These are phyloP conservation scores for Neonectria magnoliae DNA, from an alignment of 2,329 filamentous ascomycete genomes.

Conservation along the genomic window DNA sequence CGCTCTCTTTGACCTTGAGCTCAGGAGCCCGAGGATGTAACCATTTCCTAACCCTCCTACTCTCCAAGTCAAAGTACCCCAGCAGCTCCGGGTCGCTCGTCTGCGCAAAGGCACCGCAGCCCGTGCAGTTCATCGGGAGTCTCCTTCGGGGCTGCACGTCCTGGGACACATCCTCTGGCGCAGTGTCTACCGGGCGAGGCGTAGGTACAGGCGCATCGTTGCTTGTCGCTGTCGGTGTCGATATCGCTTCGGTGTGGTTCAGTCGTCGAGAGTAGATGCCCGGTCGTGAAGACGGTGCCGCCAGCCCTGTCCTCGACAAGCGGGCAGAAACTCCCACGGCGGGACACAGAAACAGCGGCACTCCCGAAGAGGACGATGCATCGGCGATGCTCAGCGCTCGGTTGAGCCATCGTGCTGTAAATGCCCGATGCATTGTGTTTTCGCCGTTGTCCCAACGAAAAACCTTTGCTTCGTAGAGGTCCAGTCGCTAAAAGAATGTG, in stretches of 20 bases:
- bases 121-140: slow-evolving; percentile 68
- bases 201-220: slow-evolving; percentile 2
- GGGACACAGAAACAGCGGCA: slow-evolving; percentile 62
- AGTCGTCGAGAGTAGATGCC: slow-evolving; percentile 35
- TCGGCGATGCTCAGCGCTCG: slow-evolving; percentile 56
- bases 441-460: slow-evolving; percentile 18
- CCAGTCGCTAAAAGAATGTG: slow-evolving; percentile 24
- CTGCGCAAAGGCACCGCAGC: slow-evolving; percentile 73
- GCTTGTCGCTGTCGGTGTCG: slow-evolving; percentile 15
- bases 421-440: slow-evolving; percentile 55
- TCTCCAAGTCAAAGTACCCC: slow-evolving; percentile 65
- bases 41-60: slow-evolving; percentile 63
- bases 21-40: slow-evolving; percentile 39
- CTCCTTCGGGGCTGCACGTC: slow-evolving; percentile 26
- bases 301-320: slow-evolving; percentile 21
- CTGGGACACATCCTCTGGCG: not conserved
- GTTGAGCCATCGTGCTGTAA: slow-evolving; percentile 55
- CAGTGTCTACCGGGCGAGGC: not conserved
- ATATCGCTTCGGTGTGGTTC: slow-evolving; percentile 42
- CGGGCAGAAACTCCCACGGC: slow-evolving; percentile 46
- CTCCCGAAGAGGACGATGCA: slow-evolving; percentile 46
- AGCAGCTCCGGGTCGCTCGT: slow-evolving; percentile 60
- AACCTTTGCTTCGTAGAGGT: not conserved
- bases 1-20: slow-evolving; percentile 24
- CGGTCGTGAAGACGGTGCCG: slow-evolving; percentile 20